Base-by-base conservation (phyloP, 257 asterid genomes). In the Ligustrum vulgare region DNA sequence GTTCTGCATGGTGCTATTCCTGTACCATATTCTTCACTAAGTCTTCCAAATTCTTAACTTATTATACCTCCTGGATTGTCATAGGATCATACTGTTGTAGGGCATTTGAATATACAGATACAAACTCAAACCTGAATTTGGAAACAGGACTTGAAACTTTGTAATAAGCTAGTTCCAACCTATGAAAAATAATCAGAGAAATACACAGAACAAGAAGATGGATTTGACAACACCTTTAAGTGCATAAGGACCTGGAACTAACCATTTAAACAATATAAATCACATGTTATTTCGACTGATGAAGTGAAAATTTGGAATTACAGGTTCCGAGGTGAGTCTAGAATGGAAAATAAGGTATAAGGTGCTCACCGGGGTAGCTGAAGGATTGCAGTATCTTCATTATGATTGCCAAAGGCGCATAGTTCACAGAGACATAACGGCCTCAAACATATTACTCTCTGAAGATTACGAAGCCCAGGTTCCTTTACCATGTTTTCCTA, bases 401-500 rank as follows among this genome's bases (percentile, higher is more conserved):
- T 88, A 69, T 62, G 86, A 85, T 43, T 92, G 98, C 84, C 96
- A 87, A 72, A 86, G 93, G 85, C 96, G 98, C 47, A 86, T 94
- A 75, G 83, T 94, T 80, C 98, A 94, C 62, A 81, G 98, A 82
- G 98, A 94, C 82, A 94, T 94, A 71, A 94, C 98, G 0, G 97
- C 98, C 39, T 92, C 98, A n/a, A 94, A 94, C 86, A 92, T 94
- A 81, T 77, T 94, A 45, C 87, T 94, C 77, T 85, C 97, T 12
- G 89, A 91, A 63, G 86, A 91, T 81, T 91, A 82, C 15, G 91
- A 90, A 72, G 91, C 98, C 75, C 96, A 91, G 98, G 97, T 92
- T 78, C 72, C 28, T 20, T 31, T 81, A 58, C 31, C 63, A 18
- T 77, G 28, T 72, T 73, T 35, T 58, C 49, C 4, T 33, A 8